These are phyloP conservation scores for Dactylorhiza incarnata DNA, from an alignment of 106 monocot genomes.

Conservation along the genomic window DNA sequence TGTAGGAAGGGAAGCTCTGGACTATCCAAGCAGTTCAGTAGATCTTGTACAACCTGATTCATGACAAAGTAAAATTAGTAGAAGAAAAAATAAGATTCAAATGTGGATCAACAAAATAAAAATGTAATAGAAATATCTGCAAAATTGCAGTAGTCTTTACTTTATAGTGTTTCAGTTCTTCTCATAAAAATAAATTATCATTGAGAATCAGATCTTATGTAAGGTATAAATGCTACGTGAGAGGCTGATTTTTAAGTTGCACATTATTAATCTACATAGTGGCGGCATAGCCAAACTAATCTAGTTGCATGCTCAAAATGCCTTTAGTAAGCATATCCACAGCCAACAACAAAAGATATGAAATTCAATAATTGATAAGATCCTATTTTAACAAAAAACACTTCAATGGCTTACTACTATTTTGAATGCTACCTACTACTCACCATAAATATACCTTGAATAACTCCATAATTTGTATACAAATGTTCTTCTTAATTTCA, in stretches of 20 bases:
- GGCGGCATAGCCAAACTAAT: too few species aligned
- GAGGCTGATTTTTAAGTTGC: too few species aligned
- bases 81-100: conserved; percentile 1
- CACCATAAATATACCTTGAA: not conserved
- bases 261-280: too few species aligned
- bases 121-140: not conserved
- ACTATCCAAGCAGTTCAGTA: conserved; percentile 77
- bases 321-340: not conserved
- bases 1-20: conserved; percentile 95
- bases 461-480: too few species aligned
- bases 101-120: not conserved
- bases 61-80: conserved; percentile 3
- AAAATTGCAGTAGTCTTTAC: not conserved
- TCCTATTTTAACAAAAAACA: not conserved
- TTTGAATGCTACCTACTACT: not conserved
- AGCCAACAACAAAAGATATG: not conserved
- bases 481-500: not conserved
- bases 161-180: not conserved
- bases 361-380: not conserved
- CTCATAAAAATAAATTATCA: not conserved
- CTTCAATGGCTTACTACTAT: not conserved
- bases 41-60: conserved; percentile 74
- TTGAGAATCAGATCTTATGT: not conserved
- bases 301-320: not conserved
- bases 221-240: too few species aligned